Evolutionary conservation across 805 yeast species (phyloP).

Genomic region (Priceomyces medius): DNA sequence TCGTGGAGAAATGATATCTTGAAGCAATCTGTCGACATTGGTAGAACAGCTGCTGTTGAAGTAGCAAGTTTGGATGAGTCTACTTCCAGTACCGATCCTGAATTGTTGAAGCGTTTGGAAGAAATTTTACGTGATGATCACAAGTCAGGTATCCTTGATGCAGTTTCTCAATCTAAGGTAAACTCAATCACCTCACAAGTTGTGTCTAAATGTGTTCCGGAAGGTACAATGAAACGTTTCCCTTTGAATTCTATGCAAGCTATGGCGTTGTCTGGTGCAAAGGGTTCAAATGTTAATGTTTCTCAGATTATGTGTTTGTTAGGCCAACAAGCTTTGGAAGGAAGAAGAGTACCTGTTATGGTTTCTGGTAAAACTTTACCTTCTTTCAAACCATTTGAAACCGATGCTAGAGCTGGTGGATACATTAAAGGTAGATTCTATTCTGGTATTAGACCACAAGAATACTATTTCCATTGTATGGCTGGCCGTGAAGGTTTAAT

Average conservation of each 20-base stretch:
- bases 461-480: slow-evolving; percentile 99
- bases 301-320: slow-evolving; percentile 99
- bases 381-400: slow-evolving; percentile 93
- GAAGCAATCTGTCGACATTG: slow-evolving; percentile 73
- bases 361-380: slow-evolving; percentile 97
- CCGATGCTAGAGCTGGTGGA: slow-evolving; percentile 98
- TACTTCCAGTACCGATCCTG: slow-evolving; percentile 54
- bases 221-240: slow-evolving; percentile 91
- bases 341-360: slow-evolving; percentile 99
- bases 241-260: slow-evolving; percentile 98
- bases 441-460: slow-evolving; percentile 97
- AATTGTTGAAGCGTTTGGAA: slow-evolving; percentile 83
- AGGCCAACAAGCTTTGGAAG: slow-evolving; percentile 99
- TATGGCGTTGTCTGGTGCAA: slow-evolving; percentile 99
- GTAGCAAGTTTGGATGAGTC: slow-evolving; percentile 76
- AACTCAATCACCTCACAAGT: slow-evolving; percentile 92
- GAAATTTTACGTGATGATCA: slow-evolving; percentile 92
- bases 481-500: slow-evolving; percentile 99
- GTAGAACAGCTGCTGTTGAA: slow-evolving; percentile 90
- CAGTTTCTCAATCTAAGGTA: slow-evolving; percentile 90
- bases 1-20: slow-evolving; percentile 82
- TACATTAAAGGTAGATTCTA: slow-evolving; percentile 95
- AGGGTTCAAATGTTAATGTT: slow-evolving; percentile 97
- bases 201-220: slow-evolving; percentile 92
- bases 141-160: slow-evolving; percentile 91